Evolutionary conservation across 2,329 filamentous ascomycete genomes (phyloP).

Genomic region (Colletotrichum musicola): DNA sequence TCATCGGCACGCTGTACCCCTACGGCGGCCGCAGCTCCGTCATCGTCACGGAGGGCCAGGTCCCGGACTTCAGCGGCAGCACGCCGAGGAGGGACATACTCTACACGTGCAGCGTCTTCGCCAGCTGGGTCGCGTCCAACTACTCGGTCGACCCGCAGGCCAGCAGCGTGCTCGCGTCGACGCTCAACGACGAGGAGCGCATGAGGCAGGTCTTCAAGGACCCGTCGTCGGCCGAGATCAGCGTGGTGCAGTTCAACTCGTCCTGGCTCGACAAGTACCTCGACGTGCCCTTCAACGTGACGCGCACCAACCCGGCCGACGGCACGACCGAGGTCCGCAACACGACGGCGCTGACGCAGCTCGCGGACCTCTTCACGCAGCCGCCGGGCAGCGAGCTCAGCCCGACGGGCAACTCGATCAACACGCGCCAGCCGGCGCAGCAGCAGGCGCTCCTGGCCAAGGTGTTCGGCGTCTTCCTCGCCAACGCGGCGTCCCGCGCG

Average conservation of each 20-base stretch:
- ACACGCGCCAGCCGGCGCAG: neutral
- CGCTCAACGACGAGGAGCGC: neutral
- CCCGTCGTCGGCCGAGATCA: neutral
- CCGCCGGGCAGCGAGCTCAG: neutral
- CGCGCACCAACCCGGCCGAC: neutral
- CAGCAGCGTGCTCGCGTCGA: neutral
- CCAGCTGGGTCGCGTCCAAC: slow-evolving; percentile 10
- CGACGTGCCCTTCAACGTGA: neutral
- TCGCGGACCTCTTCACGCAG: neutral
- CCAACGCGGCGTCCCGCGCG: slow-evolving; percentile 4
- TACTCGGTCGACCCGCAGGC: slow-evolving; percentile 3
- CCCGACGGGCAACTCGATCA: neutral
- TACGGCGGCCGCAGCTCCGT: neutral
- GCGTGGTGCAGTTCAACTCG: neutral
- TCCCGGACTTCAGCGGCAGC: neutral
- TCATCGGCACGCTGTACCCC: neutral
- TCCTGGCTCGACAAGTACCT: neutral
- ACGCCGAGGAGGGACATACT: neutral
- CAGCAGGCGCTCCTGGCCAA: slow-evolving; percentile 1
- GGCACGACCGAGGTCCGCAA: neutral
- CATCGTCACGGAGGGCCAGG: neutral
- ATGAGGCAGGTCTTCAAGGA: neutral
- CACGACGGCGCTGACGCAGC: neutral
- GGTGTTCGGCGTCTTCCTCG: slow-evolving; percentile 12
- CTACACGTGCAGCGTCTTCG: slow-evolving; percentile 15